These are phyloP conservation scores for Zancudomyces culisetae DNA, from an alignment of 371 early-diverging fungal species.

Conservation along the genomic window DNA sequence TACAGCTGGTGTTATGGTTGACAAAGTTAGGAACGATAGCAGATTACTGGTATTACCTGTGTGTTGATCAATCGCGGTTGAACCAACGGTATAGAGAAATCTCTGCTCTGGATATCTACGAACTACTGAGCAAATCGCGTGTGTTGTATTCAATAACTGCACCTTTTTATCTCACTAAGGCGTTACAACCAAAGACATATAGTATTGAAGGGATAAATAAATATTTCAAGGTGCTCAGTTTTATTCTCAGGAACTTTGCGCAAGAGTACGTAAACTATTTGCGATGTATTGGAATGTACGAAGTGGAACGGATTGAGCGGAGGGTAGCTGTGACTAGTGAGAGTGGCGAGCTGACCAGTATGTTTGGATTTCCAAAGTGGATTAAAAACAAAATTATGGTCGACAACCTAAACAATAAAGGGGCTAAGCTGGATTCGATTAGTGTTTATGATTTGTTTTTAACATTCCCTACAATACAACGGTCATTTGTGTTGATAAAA, in stretches of 20 bases:
- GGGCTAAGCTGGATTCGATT: background rate
- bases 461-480: conserved; percentile 10
- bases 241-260: background rate
- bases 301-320: background rate
- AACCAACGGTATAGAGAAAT: too few species aligned
- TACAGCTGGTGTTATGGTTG: conserved; percentile 17
- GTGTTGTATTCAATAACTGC: background rate
- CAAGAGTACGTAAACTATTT: conserved; percentile 1
- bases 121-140: background rate
- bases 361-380: conserved; percentile 4
- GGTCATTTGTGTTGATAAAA: conserved; percentile 17
- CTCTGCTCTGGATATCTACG: background rate
- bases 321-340: background rate
- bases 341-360: background rate
- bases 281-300: background rate
- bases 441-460: background rate
- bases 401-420: background rate
- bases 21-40: conserved; percentile 23
- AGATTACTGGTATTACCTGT: conserved; percentile 20
- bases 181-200: background rate
- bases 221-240: background rate
- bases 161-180: background rate
- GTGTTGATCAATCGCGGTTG: too few species aligned
- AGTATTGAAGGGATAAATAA: background rate
- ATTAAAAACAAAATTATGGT: background rate